phyloP scores from a whole-genome alignment of 2,329 filamentous ascomycete genomes.

The Zelopaecilomyces penicillatus region DNA sequence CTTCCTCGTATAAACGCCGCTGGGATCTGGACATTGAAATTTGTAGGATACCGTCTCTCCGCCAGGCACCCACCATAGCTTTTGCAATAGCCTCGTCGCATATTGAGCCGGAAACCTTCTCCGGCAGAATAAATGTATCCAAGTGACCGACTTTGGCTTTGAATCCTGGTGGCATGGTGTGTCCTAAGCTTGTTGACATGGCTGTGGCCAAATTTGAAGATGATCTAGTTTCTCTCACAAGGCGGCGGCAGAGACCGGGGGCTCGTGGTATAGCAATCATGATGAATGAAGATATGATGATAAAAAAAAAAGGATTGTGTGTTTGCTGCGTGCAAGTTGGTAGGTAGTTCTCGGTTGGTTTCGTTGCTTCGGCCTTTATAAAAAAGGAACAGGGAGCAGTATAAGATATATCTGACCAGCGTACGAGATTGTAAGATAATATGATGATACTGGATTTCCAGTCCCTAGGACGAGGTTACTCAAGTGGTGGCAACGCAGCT shows the following conservation, averaged over 20 bases:
- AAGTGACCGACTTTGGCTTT: slow-evolving; percentile 19
- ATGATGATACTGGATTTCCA: too few species aligned
- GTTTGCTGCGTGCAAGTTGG: too few species aligned
- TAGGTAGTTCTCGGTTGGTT: too few species aligned
- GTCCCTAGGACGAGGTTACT: too few species aligned
- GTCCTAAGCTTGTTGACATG: background rate
- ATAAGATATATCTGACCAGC: too few species aligned
- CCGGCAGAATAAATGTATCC: slow-evolving; percentile 34
- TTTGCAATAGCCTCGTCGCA: slow-evolving; percentile 29
- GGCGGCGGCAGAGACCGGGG: background rate
- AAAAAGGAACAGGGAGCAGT: too few species aligned
- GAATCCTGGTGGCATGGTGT: slow-evolving; percentile 20
- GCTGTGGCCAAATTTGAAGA: slow-evolving; percentile 3
- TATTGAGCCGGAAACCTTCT: slow-evolving; percentile 23
- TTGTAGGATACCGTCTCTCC: slow-evolving; percentile 38
- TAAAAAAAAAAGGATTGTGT: too few species aligned
- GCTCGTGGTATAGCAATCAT: slow-evolving; percentile 1
- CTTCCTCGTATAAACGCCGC: slow-evolving; percentile 25
- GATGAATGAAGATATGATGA: background rate
- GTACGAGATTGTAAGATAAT: too few species aligned
- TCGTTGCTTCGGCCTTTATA: too few species aligned
- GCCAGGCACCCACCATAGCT: slow-evolving; percentile 34
- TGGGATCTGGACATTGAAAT: slow-evolving; percentile 31
- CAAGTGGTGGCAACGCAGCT: too few species aligned
- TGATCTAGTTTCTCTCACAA: slow-evolving; percentile 1